Conservation (phyloP, 192 early-diverging fungal genomes). For the Lobosporangium transversale region DNA sequence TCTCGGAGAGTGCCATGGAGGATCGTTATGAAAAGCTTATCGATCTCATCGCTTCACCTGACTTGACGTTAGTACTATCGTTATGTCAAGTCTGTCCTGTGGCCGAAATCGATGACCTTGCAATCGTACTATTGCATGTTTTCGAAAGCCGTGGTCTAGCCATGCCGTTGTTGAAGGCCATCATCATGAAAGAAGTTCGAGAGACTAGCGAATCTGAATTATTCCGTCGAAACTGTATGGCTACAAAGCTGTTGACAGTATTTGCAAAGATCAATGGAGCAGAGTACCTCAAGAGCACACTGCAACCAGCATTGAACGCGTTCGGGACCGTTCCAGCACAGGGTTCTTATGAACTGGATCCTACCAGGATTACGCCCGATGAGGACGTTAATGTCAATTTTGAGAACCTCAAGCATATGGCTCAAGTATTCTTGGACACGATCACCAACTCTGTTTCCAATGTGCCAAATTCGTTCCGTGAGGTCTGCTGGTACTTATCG, state of each 20-base stretch:
- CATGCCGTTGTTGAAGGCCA: constrained; percentile 78
- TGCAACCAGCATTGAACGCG: constrained; percentile 82
- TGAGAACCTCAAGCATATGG: constrained; percentile 80
- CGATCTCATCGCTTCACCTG: constrained; percentile 73
- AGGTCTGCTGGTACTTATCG: constrained; percentile 85
- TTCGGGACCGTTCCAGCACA: constrained; percentile 69
- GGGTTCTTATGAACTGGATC: constrained; percentile 93
- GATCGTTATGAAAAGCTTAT: constrained; percentile 85
- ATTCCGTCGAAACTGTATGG: constrained; percentile 93
- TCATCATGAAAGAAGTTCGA: constrained; percentile 87
- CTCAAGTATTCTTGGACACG: constrained; percentile 82
- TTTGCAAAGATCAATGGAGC: constrained; percentile 85
- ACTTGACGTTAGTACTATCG: constrained; percentile 82
- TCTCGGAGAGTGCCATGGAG: constrained; percentile 79
- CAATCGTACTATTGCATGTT: constrained; percentile 76
- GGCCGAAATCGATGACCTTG: constrained; percentile 90
- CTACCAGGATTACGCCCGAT: constrained; percentile 72
- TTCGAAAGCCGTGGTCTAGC: constrained; percentile 82
- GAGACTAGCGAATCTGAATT: constrained; percentile 86
- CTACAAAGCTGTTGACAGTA: constrained; percentile 85
- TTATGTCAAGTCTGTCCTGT: constrained; percentile 88
- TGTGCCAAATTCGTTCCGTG: constrained; percentile 80
- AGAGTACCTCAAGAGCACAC: constrained; percentile 82
- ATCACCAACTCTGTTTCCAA: constrained; percentile 78
- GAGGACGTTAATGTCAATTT: constrained; percentile 79